Evolutionary conservation across 2,329 filamentous ascomycete genomes (phyloP), one percentile per base, ranked within the genome.

Genomic region (Juglanconis juglandina): DNA sequence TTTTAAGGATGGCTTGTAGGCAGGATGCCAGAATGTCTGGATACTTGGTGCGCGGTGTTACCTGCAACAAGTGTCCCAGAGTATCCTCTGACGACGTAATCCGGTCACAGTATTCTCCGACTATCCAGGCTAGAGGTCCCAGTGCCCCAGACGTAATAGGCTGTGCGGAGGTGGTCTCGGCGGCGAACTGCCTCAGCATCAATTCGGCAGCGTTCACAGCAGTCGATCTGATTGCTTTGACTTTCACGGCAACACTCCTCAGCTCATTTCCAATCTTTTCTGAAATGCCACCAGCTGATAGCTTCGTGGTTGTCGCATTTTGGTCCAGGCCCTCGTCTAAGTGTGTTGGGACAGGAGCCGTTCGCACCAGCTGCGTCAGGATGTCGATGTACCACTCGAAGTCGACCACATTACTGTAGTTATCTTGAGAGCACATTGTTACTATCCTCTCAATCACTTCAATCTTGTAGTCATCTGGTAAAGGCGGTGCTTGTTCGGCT

Each of bases 331-430:
- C 77, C 5, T 69, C 70, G 6, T 79, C 77, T 7, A 69, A 67
- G 7, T 70, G 69, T 44, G 77, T 75, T 51, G 81, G 76, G n/a
- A 77, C 67, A 0, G 78, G 89, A 24, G 88, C 79, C 75, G 91
- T 81, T 70, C 88, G 87, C 46, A 97, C 86, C 13, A 99, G 82
- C 70, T 96, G 92, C 5, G 91, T 89, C 35, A 99, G 78, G 34
- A 96, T 86, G 66, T 95, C 91, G 66, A 98, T 89, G 72, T 98
- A 98, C 95, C 95, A 99, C 66, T 97, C 94, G 72, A 99, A 99
- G 71, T 99, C 94, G 56, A 83, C 78, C 52, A 99, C 81, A 69
- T 92, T 91, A 44, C 84, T 83, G 72, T 98, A 99, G 63, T 92
- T 96, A 65, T 93, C 89, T 65, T 87, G 87, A 8, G 92, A 91